Conservation (phyloP, 768 basidiomycete species). For the Clavulina sp. region DNA sequence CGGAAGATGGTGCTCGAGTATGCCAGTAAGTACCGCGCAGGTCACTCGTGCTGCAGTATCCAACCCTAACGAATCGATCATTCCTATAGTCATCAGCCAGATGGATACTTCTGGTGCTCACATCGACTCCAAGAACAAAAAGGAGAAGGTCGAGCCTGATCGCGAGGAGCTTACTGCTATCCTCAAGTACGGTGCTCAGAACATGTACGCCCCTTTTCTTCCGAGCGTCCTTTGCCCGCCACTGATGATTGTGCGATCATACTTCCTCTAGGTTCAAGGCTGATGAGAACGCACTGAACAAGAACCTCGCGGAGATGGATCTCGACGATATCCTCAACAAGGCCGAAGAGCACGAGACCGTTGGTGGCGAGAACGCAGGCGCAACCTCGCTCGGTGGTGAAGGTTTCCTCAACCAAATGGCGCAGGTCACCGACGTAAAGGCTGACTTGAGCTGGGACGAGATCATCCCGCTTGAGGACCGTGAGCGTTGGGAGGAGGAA, state of each 20-base stretch:
- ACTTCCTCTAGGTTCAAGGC: conserved; percentile 66
- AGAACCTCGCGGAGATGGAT: conserved; percentile 98
- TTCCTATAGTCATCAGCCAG: conserved; percentile 83
- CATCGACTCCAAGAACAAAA: conserved; percentile 60
- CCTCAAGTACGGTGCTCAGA: conserved; percentile 96
- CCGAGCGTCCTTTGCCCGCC: background rate
- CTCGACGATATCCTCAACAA: conserved; percentile 94
- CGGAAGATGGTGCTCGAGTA: conserved; percentile 99
- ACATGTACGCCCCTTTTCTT: conserved; percentile 43
- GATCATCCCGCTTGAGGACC: conserved; percentile 88
- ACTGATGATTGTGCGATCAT: background rate
- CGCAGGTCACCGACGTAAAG: conserved; percentile 93
- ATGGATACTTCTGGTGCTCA: conserved; percentile 99
- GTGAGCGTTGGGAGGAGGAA: conserved; percentile 67
- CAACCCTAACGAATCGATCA: background rate
- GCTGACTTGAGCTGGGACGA: conserved; percentile 99
- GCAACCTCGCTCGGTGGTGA: conserved; percentile 95
- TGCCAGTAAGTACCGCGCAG: conserved; percentile 56
- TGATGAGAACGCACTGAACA: conserved; percentile 79
- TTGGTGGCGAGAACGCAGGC: conserved; percentile 61
- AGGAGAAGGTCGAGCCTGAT: conserved; percentile 56
- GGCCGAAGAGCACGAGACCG: conserved; percentile 93
- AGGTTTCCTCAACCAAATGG: conserved; percentile 88
- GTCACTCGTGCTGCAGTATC: background rate
- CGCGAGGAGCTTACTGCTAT: conserved; percentile 87